phyloP scores from a whole-genome alignment of 306 rosid genomes.

The Citrullus colocynthis region DNA sequence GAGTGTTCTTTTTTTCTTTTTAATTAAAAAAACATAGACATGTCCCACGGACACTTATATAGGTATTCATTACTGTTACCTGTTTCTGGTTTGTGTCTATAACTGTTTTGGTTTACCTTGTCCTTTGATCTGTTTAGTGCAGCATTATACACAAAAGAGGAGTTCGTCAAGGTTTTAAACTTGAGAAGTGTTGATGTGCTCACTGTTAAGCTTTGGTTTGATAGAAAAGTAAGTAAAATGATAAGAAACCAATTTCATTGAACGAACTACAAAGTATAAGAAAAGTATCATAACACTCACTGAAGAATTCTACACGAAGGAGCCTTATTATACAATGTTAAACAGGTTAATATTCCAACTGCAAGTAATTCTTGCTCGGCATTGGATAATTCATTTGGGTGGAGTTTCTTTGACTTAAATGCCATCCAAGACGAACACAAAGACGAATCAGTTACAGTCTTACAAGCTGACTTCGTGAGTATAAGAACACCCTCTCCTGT shows the following conservation, averaged over 20 bases:
- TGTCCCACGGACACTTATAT: no score
- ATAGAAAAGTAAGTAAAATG: slow-evolving; percentile 30
- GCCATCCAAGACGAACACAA: slow-evolving; percentile 36
- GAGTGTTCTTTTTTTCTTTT: no score
- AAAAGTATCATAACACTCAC: background rate
- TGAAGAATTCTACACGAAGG: background rate
- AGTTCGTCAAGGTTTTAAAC: slow-evolving; percentile 43
- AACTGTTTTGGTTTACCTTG: background rate
- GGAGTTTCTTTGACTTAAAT: slow-evolving; percentile 47
- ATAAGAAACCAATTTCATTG: background rate
- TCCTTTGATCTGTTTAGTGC: slow-evolving; percentile 31
- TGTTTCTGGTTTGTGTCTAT: background rate
- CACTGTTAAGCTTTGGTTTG: slow-evolving; percentile 33
- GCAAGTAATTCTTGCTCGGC: slow-evolving; percentile 39
- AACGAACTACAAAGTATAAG: background rate
- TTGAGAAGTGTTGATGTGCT: slow-evolving; percentile 40
- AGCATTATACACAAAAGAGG: slow-evolving; percentile 36
- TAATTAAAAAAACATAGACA: no score
- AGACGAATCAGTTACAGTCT: slow-evolving; percentile 24
- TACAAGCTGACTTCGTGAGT: slow-evolving; percentile 54
- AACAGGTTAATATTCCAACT: slow-evolving; percentile 41
- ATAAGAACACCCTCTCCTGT: background rate
- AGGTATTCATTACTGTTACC: background rate
- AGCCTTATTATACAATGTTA: slow-evolving; percentile 3
- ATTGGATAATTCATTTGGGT: slow-evolving; percentile 28